Evolutionary conservation across 1,284 basidiomycete species (phyloP).

Genomic region (Ceratobasidium sp.): DNA sequence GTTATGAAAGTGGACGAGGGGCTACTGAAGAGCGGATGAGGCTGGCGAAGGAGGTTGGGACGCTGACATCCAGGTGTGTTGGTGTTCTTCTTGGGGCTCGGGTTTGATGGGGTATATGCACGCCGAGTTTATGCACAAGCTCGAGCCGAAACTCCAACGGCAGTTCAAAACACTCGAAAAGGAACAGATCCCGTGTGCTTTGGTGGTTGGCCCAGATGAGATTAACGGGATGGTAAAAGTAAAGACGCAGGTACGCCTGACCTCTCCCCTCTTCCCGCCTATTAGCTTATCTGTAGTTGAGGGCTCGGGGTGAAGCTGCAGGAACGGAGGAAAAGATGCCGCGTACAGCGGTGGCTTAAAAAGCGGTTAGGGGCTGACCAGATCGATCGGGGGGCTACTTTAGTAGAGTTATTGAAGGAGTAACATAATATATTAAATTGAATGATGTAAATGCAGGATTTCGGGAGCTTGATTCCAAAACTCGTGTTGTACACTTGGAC

Average conservation of each 20-base stretch:
- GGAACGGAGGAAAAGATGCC: slow-evolving; percentile 76
- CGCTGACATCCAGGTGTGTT: slow-evolving; percentile 85
- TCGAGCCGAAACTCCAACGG: slow-evolving; percentile 84
- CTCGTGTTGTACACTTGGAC: too few relatives aligned
- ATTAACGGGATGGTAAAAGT: slow-evolving; percentile 87
- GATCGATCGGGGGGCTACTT: too few relatives aligned
- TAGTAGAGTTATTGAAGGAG: too few relatives aligned
- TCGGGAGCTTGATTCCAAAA: too few relatives aligned
- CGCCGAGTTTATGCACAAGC: slow-evolving; percentile 95
- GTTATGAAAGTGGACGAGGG: slow-evolving; percentile 95
- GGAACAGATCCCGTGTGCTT: slow-evolving; percentile 91
- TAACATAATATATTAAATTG: too few relatives aligned
- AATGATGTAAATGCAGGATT: too few relatives aligned
- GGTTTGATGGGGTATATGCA: slow-evolving; percentile 53
- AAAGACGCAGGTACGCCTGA: slow-evolving; percentile 90
- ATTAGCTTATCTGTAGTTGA: slow-evolving; percentile 45
- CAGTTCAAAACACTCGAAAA: slow-evolving; percentile 94
- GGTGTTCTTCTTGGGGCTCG: slow-evolving; percentile 1
- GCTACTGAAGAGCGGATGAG: slow-evolving; percentile 86
- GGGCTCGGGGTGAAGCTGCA: slow-evolving; percentile 74
- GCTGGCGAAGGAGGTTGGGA: slow-evolving; percentile 85
- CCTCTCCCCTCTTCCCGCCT: slow-evolving; percentile 50
- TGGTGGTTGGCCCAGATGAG: slow-evolving; percentile 91
- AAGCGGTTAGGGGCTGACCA: too few relatives aligned
- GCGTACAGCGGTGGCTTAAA: slow-evolving; percentile 71